phyloP scores from a whole-genome alignment of 306 rosid genomes.

The Clitoria ternatea region DNA sequence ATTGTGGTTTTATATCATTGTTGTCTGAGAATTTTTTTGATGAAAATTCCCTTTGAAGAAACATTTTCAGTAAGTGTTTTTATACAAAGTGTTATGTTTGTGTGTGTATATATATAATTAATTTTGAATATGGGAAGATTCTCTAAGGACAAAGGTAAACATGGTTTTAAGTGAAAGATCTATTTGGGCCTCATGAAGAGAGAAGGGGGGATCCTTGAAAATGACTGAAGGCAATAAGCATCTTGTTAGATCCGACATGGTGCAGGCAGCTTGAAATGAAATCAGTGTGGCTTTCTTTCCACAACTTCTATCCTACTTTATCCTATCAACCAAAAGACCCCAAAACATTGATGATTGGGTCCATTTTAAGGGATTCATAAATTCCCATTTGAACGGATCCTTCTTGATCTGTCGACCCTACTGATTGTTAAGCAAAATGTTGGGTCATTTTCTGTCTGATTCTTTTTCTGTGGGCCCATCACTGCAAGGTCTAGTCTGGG shows the following conservation, averaged over 20 bases:
- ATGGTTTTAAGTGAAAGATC: not conserved
- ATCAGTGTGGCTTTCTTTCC: conserved; percentile 34
- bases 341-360: conserved; percentile 22
- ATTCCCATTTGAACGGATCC: conserved; percentile 3
- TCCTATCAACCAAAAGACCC: conserved; percentile 8
- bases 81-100: too few relatives aligned
- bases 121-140: not conserved
- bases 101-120: too few relatives aligned
- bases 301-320: conserved; percentile 16
- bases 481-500: conserved; percentile 28
- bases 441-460: conserved; percentile 43
- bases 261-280: conserved; percentile 39
- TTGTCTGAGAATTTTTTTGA: too few relatives aligned
- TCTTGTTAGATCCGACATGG: conserved; percentile 37
- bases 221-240: conserved; percentile 23
- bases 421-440: conserved; percentile 26
- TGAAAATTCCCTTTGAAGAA: too few relatives aligned
- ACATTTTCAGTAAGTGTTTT: too few relatives aligned
- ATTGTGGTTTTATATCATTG: too few relatives aligned
- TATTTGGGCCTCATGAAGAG: not conserved
- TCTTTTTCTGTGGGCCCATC: conserved; percentile 36
- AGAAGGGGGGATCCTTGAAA: conserved; percentile 27
- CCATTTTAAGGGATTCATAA: conserved; percentile 25
- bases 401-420: conserved; percentile 19
- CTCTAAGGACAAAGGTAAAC: not conserved